These are phyloP conservation scores for Podila horticola DNA, from an alignment of 192 early-diverging fungal genomes.

Conservation along the genomic window DNA sequence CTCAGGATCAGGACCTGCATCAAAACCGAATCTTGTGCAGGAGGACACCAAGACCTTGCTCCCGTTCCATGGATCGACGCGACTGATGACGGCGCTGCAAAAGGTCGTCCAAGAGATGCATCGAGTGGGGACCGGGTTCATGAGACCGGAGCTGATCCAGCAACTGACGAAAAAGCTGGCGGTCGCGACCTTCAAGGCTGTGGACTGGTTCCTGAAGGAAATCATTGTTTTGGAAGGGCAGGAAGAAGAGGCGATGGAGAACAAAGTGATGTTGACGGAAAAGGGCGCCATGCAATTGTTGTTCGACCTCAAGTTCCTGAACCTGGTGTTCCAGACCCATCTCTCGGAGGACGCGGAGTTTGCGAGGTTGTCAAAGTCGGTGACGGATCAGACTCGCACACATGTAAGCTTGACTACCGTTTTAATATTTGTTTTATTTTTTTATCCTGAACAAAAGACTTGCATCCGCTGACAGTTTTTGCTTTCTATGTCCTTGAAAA, in stretches of 20 bases:
- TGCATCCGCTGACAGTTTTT: too few relatives aligned
- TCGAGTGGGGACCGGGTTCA: constrained; percentile 34
- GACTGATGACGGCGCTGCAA: constrained; percentile 21
- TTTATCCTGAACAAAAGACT: neutral
- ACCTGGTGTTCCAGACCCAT: constrained; percentile 55
- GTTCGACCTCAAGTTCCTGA: constrained; percentile 69
- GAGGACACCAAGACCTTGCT: constrained; percentile 34
- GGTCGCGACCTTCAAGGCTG: neutral
- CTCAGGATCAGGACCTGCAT: neutral
- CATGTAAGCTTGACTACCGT: constrained; percentile 21
- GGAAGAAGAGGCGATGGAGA: neutral
- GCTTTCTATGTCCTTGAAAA: constrained; percentile 1
- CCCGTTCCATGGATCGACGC: constrained; percentile 37
- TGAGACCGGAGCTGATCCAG: constrained; percentile 32
- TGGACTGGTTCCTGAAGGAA: constrained; percentile 22
- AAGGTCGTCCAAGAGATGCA: constrained; percentile 50
- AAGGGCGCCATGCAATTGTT: constrained; percentile 70
- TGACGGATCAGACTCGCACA: constrained; percentile 27
- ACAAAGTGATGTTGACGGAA: constrained; percentile 49
- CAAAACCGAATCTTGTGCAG: neutral
- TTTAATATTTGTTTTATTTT: constrained; percentile 1
- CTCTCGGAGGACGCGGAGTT: constrained; percentile 17
- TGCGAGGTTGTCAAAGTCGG: constrained; percentile 12
- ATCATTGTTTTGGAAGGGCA: neutral
- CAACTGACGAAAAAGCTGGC: constrained; percentile 13